These are phyloP conservation scores for Aspergillus pseudonomiae DNA, from an alignment of 2,329 filamentous ascomycete species.

Conservation along the genomic window DNA sequence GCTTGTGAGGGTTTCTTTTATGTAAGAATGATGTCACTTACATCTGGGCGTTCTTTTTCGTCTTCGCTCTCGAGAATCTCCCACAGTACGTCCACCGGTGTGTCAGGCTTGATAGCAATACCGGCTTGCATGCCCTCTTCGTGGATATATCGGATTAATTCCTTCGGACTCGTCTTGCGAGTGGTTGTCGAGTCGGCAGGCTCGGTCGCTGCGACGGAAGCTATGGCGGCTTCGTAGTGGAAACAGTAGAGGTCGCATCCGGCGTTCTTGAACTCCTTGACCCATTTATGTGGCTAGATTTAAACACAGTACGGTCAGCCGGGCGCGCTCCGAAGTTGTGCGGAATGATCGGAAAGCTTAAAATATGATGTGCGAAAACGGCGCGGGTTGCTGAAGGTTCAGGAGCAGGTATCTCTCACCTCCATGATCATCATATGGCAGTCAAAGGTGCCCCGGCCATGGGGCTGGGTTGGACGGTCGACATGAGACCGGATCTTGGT, in stretches of 20 bases:
- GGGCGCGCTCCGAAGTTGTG: not conserved
- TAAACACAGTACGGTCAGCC: conserved; percentile 9
- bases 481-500: conserved; percentile 90
- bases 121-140: conserved; percentile 84
- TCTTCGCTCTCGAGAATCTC: conserved; percentile 78
- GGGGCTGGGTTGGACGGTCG: conserved; percentile 67
- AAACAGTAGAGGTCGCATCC: conserved; percentile 99
- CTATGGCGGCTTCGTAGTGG: conserved; percentile 93
- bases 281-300: conserved; percentile 93
- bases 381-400: not conserved
- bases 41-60: conserved; percentile 81
- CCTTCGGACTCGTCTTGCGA: conserved; percentile 75
- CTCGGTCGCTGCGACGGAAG: conserved; percentile 78
- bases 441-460: conserved; percentile 91
- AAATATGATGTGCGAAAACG: not conserved
- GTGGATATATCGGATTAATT: conserved; percentile 90
- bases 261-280: conserved; percentile 88
- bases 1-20: not conserved
- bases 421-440: conserved; percentile 99
- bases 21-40: conserved; percentile 52
- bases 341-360: conserved; percentile 3
- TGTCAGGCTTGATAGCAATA: conserved; percentile 93
- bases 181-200: conserved; percentile 69
- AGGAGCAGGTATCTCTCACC: conserved; percentile 54
- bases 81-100: conserved; percentile 87